Conservation (phyloP, 257 asterid genomes). For the Osmanthus fragrans region DNA sequence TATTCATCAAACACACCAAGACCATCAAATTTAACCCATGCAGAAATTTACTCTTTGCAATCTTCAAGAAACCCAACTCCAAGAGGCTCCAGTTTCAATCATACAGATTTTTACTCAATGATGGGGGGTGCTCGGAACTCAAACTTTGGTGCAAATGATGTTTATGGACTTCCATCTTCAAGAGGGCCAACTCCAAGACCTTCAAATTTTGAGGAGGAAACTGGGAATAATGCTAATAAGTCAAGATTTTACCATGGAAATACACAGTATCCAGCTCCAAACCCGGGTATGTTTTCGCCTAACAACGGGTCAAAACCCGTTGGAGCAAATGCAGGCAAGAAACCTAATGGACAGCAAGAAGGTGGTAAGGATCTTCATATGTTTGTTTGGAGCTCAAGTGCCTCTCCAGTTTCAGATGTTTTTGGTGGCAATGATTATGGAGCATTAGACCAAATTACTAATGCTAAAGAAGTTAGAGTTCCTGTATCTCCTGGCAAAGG, state of each 20-base stretch:
- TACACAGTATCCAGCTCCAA: constrained; percentile 67
- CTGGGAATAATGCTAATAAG: constrained; percentile 30
- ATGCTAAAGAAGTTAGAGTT: constrained; percentile 56
- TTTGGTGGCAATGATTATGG: constrained; percentile 74
- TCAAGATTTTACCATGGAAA: constrained; percentile 50
- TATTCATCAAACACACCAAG: constrained; percentile 67
- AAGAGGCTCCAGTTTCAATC: constrained; percentile 83
- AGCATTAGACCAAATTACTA: constrained; percentile 49
- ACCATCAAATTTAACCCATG: constrained; percentile 76
- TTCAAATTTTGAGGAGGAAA: constrained; percentile 82
- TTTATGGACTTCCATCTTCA: constrained; percentile 48
- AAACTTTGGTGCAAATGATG: constrained; percentile 72
- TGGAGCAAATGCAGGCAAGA: constrained; percentile 41
- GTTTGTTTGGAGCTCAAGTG: constrained; percentile 96
- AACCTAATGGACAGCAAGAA: constrained; percentile 47
- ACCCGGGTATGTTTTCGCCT: constrained; percentile 83
- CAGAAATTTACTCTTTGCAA: constrained; percentile 84
- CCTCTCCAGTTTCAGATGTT: constrained; percentile 90
- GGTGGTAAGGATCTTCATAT: constrained; percentile 76
- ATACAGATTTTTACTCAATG: constrained; percentile 79
- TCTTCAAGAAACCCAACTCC: constrained; percentile 88
- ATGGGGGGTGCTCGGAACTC: constrained; percentile 69
- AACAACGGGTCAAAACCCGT: constrained; percentile 33
- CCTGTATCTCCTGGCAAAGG: constrained; percentile 73
- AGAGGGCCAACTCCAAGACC: constrained; percentile 75